phyloP scores from a whole-genome alignment of 1,284 basidiomycete species.

The Heterobasidion parviporum region DNA sequence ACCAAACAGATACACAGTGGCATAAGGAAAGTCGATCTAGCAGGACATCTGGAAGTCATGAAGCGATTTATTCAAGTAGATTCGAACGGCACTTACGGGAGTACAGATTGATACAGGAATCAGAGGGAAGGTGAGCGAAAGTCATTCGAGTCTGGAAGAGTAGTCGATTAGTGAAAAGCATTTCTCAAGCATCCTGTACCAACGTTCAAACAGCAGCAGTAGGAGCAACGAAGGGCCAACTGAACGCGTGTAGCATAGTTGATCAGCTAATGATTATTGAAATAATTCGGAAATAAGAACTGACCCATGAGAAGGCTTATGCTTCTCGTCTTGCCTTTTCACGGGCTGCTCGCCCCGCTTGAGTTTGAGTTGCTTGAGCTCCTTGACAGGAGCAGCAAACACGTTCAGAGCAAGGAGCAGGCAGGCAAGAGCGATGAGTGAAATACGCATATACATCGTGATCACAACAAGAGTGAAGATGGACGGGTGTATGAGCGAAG shows the following conservation, averaged over 20 bases:
- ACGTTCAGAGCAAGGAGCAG: constrained; percentile 15
- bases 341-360: constrained; percentile 20
- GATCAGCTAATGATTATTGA: background rate
- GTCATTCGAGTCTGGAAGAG: no score
- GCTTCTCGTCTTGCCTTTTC: constrained; percentile 9
- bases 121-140: no score
- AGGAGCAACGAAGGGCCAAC: background rate
- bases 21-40: no score
- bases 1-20: no score
- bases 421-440: constrained; percentile 14
- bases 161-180: no score
- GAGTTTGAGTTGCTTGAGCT: constrained; percentile 28
- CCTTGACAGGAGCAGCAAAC: constrained; percentile 14
- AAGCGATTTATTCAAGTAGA: no score
- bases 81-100: no score
- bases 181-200: no score
- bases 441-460: constrained; percentile 13
- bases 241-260: background rate
- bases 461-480: background rate
- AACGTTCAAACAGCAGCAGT: no score
- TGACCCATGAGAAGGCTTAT: constrained; percentile 5
- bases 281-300: background rate
- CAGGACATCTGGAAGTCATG: no score
- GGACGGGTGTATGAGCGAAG: background rate
- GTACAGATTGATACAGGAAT: no score